Evolutionary conservation across 768 basidiomycete genomes (phyloP), one percentile per base, ranked within the genome.

Genomic region (Sporobolomyces phaffii): DNA sequence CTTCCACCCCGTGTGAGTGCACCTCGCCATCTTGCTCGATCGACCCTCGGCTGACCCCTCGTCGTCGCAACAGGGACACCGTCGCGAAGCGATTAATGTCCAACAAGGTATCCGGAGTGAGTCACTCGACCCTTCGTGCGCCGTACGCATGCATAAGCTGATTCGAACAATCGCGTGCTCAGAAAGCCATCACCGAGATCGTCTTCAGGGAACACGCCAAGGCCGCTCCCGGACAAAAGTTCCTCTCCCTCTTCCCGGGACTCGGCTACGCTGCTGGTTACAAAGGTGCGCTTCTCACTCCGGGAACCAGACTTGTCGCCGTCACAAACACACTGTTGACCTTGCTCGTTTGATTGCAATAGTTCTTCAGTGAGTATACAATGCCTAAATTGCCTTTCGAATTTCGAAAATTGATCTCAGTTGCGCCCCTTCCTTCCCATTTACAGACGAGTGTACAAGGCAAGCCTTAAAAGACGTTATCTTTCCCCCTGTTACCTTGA

Each of bases 21-120:
- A 38, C 38, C 20, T 24, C 36, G 15, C 2, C 47, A n/a, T 40
- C 24, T 22, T 18, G 13, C 9, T 26, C 33, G 7, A 1, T 43
- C 15, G 9, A 2, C 15, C 24, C 22, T 15, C 2, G 20, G 38
- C 54, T 56, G 47, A 47, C 34, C 22, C 54, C 14, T 49, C 7
- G 22, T 38, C 17, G 28, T n/a, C n/a, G n/a, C n/a, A n/a, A n/a
- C 54, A 89, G 91, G 28, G 92, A 99, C 79, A 99, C 96, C 2
- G 86, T 97, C 60, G 91, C 96, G n/a, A 99, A 99, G 79, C 87
- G 94, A 40, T 78, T 99, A 58, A 99, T 99, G 94, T 93, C 90
- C 78, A 96, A 97, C 84, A 92, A 92, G 81, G 81, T 82, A 68
- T 59, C 59, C 34, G 89, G 88, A 83, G 90, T 86, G 24, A 20